These are phyloP conservation scores for Aspergillus asperescens DNA, from an alignment of 495 filamentous ascomycete species.

Conservation along the genomic window DNA sequence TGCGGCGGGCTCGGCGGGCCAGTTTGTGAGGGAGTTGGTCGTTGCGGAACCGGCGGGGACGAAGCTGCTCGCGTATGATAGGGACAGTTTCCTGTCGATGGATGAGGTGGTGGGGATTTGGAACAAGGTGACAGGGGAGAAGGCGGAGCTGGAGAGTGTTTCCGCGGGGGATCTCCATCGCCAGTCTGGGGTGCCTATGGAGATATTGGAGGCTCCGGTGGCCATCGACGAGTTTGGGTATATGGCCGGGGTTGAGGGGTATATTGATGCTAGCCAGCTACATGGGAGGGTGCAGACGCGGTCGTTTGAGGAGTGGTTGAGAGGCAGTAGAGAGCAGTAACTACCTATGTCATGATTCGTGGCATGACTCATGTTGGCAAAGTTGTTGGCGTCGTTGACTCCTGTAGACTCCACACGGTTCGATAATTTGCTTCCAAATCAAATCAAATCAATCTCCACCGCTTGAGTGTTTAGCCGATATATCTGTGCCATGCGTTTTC, in stretches of 20 bases:
- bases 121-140: conserved; percentile 29
- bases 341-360: no score
- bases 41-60: conserved; percentile 28
- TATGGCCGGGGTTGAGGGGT: conserved; percentile 29
- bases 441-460: no score
- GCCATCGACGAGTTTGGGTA: conserved; percentile 40
- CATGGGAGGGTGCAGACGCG: conserved; percentile 23
- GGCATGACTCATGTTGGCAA: no score
- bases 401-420: no score
- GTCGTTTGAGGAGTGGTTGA: conserved; percentile 32
- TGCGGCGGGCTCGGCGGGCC: conserved; percentile 32
- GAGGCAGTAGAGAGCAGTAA: not conserved
- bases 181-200: conserved; percentile 31
- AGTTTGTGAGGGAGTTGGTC: conserved; percentile 39
- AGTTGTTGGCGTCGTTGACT: no score
- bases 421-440: no score
- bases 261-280: conserved; percentile 34
- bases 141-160: conserved; percentile 24
- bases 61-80: conserved; percentile 42
- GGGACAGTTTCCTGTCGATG: conserved; percentile 31
- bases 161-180: conserved; percentile 29
- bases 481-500: no score
- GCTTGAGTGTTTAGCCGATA: no score
- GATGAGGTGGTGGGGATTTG: conserved; percentile 28
- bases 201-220: conserved; percentile 30